These are phyloP conservation scores for Selaginella tamariscina DNA, from an alignment of 75 land plant species.

Conservation along the genomic window DNA sequence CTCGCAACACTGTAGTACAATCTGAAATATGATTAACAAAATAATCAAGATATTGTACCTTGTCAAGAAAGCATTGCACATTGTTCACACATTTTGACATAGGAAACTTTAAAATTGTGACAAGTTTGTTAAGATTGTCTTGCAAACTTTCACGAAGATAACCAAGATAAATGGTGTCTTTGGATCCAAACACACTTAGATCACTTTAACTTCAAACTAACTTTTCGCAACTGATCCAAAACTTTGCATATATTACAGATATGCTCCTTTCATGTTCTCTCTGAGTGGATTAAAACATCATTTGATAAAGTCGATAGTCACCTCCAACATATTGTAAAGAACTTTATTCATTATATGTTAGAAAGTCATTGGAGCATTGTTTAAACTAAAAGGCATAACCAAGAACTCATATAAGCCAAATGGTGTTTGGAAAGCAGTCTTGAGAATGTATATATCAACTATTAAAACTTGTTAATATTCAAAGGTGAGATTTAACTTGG, in stretches of 20 bases:
- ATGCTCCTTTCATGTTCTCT: slow-evolving; percentile 1
- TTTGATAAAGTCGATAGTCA: background rate
- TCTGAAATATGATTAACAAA: background rate
- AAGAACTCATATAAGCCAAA: background rate
- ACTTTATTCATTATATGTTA: slow-evolving; percentile 7
- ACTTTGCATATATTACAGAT: background rate
- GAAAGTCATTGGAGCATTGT: background rate
- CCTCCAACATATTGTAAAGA: background rate
- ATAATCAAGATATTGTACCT: background rate
- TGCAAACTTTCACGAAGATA: background rate
- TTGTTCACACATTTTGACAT: background rate
- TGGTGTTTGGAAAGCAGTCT: background rate
- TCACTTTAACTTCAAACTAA: background rate
- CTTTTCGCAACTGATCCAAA: background rate
- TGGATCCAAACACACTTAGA: background rate
- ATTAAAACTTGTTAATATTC: slow-evolving; percentile 10
- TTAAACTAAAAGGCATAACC: background rate
- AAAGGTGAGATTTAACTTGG: slow-evolving; percentile 10
- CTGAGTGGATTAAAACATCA: slow-evolving; percentile 12
- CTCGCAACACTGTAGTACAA: background rate
- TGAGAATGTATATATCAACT: background rate
- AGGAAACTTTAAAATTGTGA: background rate
- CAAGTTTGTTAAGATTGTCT: background rate
- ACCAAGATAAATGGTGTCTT: background rate
- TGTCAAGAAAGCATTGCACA: background rate